Evolutionary conservation across 1,139 yeast genomes (phyloP).

Genomic region (Martiniozyma asiatica): DNA sequence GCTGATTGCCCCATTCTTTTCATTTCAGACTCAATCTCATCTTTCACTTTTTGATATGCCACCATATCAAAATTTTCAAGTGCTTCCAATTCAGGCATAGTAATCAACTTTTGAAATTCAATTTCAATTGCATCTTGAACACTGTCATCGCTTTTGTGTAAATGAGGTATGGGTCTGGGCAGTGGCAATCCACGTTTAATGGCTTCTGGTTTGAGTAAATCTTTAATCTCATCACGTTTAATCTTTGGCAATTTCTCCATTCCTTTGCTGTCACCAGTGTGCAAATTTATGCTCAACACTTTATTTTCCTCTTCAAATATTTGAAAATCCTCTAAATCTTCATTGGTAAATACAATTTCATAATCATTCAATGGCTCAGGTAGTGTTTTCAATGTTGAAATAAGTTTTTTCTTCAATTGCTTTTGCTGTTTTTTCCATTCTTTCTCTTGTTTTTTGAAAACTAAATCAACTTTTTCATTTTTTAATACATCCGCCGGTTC

Average conservation of each 20-base stretch:
- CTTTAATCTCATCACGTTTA: conserved; percentile 20
- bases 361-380: too few species aligned
- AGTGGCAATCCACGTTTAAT: conserved; percentile 38
- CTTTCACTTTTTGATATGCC: conserved; percentile 2
- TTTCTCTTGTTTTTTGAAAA: background rate
- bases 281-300: too few species aligned
- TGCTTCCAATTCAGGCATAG: conserved; percentile 22
- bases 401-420: too few species aligned
- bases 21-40: conserved; percentile 1
- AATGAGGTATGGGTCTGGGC: conserved; percentile 25
- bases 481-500: conserved; percentile 14
- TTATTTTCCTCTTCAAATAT: too few species aligned
- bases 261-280: too few species aligned
- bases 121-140: conserved; percentile 21
- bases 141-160: too few species aligned
- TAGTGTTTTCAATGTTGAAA: too few species aligned
- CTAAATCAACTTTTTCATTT: conserved; percentile 1
- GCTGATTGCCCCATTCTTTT: too few species aligned
- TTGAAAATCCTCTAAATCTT: too few species aligned
- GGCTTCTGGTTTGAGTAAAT: conserved; percentile 31
- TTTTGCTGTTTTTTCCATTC: conserved; percentile 8
- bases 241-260: conserved; percentile 15
- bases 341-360: too few species aligned
- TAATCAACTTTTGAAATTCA: conserved; percentile 26
- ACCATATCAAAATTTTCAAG: conserved; percentile 27